Conservation (phyloP, 1,284 basidiomycete genomes). For the Irpex sp. region DNA sequence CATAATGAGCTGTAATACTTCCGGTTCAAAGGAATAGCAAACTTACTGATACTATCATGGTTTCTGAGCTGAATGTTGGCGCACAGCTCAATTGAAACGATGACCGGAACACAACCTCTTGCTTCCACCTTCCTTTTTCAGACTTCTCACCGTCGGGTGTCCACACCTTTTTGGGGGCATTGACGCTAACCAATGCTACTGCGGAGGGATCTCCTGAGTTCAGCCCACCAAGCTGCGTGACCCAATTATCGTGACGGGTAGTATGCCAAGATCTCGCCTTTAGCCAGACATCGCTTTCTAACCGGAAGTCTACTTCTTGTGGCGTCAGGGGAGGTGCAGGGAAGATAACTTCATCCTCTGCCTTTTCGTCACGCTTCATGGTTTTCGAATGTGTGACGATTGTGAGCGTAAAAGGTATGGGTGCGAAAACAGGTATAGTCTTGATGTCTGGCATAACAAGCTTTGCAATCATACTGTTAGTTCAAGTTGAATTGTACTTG, state of each 20-base stretch:
- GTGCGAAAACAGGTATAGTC: not conserved
- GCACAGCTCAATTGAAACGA: slow-evolving; percentile 5
- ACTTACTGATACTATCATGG: not conserved
- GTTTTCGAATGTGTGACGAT: not conserved
- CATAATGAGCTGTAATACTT: not conserved
- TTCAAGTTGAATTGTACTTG: too few species aligned
- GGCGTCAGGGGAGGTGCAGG: slow-evolving; percentile 1
- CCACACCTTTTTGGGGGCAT: slow-evolving; percentile 13
- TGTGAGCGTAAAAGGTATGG: slow-evolving; percentile 1
- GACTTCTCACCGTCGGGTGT: slow-evolving; percentile 7
- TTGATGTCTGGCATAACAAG: not conserved
- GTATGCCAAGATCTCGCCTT: not conserved
- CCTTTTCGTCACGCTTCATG: not conserved
- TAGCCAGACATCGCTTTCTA: not conserved
- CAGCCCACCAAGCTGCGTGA: not conserved
- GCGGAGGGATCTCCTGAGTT: not conserved
- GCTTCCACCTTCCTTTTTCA: slow-evolving; percentile 14
- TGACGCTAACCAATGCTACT: not conserved
- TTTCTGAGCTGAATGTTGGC: slow-evolving; percentile 4
- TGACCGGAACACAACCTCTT: slow-evolving; percentile 13
- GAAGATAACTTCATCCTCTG: not conserved
- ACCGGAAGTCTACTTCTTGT: slow-evolving; percentile 3
- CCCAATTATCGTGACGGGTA: not conserved
- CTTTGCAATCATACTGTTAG: not conserved
- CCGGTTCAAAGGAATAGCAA: not conserved